phyloP scores from a whole-genome alignment of 2,329 filamentous ascomycete genomes.

The Pyricularia grisea region DNA sequence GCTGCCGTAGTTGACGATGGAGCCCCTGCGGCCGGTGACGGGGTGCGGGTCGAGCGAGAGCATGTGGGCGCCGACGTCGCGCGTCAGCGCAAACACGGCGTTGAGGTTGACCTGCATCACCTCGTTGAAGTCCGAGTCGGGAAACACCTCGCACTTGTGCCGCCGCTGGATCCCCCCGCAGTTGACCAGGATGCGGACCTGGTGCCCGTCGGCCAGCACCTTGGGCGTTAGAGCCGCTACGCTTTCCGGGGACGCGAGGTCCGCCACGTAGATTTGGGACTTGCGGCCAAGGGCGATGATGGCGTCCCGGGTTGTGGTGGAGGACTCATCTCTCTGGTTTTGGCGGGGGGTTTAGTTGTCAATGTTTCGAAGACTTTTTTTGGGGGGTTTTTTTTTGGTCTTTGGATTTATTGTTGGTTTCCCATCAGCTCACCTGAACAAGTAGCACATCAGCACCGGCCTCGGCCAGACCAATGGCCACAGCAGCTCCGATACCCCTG shows the following conservation, averaged over 20 bases:
- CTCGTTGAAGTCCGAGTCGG: constrained; percentile 66
- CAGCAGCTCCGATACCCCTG: constrained; percentile 47
- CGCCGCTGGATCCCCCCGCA: constrained; percentile 80
- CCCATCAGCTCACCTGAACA: constrained; percentile 31
- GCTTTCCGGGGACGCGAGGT: constrained; percentile 52
- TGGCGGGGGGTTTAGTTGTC: background rate
- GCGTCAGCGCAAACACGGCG: constrained; percentile 68
- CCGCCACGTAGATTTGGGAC: constrained; percentile 57
- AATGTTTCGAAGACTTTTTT: no score
- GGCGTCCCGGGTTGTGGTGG: constrained; percentile 44
- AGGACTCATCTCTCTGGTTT: constrained; percentile 21
- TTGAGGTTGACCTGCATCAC: constrained; percentile 82
- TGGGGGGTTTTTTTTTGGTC: no score
- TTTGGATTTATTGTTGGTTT: no score
- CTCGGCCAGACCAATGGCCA: constrained; percentile 48
- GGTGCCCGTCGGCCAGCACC: constrained; percentile 51
- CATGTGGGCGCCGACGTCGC: constrained; percentile 74
- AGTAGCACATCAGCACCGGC: constrained; percentile 48
- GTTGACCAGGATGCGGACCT: constrained; percentile 73
- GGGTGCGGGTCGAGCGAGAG: constrained; percentile 42
- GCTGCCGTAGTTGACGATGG: constrained; percentile 77
- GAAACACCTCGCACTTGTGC: constrained; percentile 67
- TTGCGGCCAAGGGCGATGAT: constrained; percentile 59
- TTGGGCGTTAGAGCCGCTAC: constrained; percentile 52
- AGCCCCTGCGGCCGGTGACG: constrained; percentile 48